These are phyloP conservation scores for Termitomyces eurrhizus DNA, from an alignment of 768 basidiomycete genomes.

Conservation along the genomic window DNA sequence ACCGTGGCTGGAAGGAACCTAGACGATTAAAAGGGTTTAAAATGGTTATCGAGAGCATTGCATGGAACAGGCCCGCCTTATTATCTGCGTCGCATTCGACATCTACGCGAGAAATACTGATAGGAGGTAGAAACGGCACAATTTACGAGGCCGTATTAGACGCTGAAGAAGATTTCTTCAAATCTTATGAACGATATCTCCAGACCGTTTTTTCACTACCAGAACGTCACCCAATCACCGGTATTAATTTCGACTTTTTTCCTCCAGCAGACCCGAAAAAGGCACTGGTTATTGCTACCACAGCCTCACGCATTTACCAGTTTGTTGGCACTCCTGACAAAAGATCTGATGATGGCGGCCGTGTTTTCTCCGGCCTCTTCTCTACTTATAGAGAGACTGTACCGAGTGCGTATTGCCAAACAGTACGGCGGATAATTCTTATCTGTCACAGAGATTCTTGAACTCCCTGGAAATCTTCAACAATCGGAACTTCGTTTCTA, in stretches of 20 bases:
- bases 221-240: constrained; percentile 80
- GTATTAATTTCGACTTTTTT: constrained; percentile 78
- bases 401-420: constrained; percentile 58
- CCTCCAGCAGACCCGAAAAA: constrained; percentile 58
- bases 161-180: constrained; percentile 89
- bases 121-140: constrained; percentile 81
- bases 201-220: constrained; percentile 73
- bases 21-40: constrained; percentile 75
- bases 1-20: constrained; percentile 77
- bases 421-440: not conserved
- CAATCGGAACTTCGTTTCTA: constrained; percentile 82
- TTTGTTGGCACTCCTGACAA: constrained; percentile 69
- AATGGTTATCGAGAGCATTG: constrained; percentile 85
- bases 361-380: constrained; percentile 74
- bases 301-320: constrained; percentile 87
- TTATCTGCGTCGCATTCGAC: constrained; percentile 63
- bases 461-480: constrained; percentile 76
- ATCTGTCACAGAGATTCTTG: constrained; percentile 68
- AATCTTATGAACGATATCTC: constrained; percentile 78
- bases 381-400: constrained; percentile 67
- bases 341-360: constrained; percentile 69
- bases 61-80: constrained; percentile 79
- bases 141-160: constrained; percentile 90
- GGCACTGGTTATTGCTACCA: constrained; percentile 76
- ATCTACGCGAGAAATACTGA: constrained; percentile 79